A percentile compares a stretch with the other conserved stretches of the same genome.
Evolutionary conservation across 208 protist genomes (phyloP).

Genomic region (Leptomonas seymouri): DNA sequence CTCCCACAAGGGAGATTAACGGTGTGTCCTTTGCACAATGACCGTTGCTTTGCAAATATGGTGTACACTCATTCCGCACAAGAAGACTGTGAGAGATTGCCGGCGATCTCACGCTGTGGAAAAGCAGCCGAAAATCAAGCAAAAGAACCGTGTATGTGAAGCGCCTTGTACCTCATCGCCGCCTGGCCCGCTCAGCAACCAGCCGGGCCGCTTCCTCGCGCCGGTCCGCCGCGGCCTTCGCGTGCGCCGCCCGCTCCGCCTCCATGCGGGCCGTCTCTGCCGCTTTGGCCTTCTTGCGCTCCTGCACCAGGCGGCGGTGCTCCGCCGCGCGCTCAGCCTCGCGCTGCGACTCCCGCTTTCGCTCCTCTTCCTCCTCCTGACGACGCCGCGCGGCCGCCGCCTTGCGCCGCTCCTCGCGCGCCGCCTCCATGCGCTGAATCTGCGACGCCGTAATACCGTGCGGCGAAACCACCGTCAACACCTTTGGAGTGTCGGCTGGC

Average conservation of each 20-base stretch:
- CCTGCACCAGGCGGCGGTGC: conserved; percentile 51
- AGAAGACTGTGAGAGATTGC: not conserved
- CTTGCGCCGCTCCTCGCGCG: conserved; percentile 54
- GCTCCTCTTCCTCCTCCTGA: conserved; percentile 58
- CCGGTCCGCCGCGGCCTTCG: conserved; percentile 38
- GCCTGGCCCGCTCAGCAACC: conserved; percentile 39
- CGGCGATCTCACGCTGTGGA: conserved; percentile 4
- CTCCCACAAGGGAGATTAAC: no score
- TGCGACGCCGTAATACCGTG: conserved; percentile 45
- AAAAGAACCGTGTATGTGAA: no score
- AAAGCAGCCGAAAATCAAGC: no score
- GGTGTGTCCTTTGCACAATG: no score
- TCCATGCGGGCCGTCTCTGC: conserved; percentile 39
- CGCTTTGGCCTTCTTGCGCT: conserved; percentile 50
- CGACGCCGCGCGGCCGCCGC: conserved; percentile 45
- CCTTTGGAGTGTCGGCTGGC: conserved; percentile 12
- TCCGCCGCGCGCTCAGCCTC: conserved; percentile 63
- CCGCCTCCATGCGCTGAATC: conserved; percentile 48
- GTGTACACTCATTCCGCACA: no score
- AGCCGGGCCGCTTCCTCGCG: conserved; percentile 46
- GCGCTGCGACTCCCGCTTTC: conserved; percentile 47
- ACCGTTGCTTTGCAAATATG: no score
- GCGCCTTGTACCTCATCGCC: not conserved
- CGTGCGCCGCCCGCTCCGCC: conserved; percentile 29
- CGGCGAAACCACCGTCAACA: conserved; percentile 38